Conservation (phyloP, 805 yeast genomes). For the Tetrapisispora arboricola region DNA sequence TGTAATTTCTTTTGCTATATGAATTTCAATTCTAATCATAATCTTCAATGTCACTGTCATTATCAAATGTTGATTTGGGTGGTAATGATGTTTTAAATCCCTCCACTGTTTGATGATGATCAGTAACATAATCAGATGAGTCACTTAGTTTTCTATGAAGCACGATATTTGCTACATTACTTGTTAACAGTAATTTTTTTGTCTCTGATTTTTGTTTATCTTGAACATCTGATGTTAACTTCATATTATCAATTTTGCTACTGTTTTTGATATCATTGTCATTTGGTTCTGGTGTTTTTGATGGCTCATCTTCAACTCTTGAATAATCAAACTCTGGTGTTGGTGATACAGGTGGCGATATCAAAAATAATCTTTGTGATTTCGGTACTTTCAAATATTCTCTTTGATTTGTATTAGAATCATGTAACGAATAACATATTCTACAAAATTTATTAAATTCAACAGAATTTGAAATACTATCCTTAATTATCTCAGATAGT, state of each 20-base stretch:
- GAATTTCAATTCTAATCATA: neutral
- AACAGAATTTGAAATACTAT: slow-evolving; percentile 1
- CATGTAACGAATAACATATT: slow-evolving; percentile 11
- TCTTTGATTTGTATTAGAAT: slow-evolving; percentile 6
- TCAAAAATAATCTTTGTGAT: slow-evolving; percentile 28
- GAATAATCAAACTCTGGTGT: slow-evolving; percentile 34
- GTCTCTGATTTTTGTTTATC: neutral
- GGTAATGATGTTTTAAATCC: slow-evolving; percentile 30
- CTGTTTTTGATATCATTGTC: too few species aligned
- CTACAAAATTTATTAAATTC: slow-evolving; percentile 3
- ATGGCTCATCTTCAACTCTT: slow-evolving; percentile 31
- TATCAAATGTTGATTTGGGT: slow-evolving; percentile 32
- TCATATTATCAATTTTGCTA: too few species aligned
- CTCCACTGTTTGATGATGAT: neutral
- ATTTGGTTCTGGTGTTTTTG: neutral
- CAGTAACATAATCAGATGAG: neutral
- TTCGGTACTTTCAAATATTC: slow-evolving; percentile 28
- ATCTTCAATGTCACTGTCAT: slow-evolving; percentile 11
- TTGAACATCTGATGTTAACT: neutral
- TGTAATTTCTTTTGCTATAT: too few species aligned
- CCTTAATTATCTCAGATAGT: slow-evolving; percentile 1
- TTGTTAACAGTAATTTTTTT: neutral
- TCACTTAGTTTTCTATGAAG: slow-evolving; percentile 12
- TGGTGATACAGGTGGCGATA: slow-evolving; percentile 36
- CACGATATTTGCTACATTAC: slow-evolving; percentile 13